Conservation (phyloP, 306 rosid genomes). For the Cicer bijugum region DNA sequence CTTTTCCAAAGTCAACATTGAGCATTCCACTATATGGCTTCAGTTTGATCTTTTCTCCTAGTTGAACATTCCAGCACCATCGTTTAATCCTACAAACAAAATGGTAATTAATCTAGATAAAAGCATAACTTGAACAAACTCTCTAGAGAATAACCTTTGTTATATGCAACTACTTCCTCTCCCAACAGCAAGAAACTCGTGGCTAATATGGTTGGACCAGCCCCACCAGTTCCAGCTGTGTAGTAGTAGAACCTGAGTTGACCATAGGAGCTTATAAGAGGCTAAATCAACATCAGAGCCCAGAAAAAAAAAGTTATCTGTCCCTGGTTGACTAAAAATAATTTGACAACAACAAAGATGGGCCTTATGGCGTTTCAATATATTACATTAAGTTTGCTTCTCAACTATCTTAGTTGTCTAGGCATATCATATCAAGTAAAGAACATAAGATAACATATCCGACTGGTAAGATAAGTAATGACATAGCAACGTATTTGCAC, state of each 20-base stretch:
- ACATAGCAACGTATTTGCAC: background rate
- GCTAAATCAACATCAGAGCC: slow-evolving; percentile 31
- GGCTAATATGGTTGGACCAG: slow-evolving; percentile 91
- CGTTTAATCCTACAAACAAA: slow-evolving; percentile 51
- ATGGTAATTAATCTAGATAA: slow-evolving; percentile 47
- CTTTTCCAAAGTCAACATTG: slow-evolving; percentile 90
- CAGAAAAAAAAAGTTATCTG: background rate
- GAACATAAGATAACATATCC: slow-evolving; percentile 26
- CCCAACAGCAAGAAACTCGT: slow-evolving; percentile 92
- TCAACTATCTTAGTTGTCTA: slow-evolving; percentile 17
- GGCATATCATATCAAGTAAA: slow-evolving; percentile 27
- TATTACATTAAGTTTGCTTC: slow-evolving; percentile 13
- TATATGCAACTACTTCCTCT: slow-evolving; percentile 91
- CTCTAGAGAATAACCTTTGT: slow-evolving; percentile 63
- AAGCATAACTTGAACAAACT: slow-evolving; percentile 31
- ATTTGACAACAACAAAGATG: slow-evolving; percentile 19
- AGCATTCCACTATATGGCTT: slow-evolving; percentile 97
- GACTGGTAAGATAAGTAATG: slow-evolving; percentile 22
- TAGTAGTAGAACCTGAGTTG: slow-evolving; percentile 83
- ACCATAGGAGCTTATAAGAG: slow-evolving; percentile 39
- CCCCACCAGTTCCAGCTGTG: slow-evolving; percentile 98
- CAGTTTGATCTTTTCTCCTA: slow-evolving; percentile 83
- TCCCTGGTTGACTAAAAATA: slow-evolving; percentile 12
- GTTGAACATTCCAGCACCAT: slow-evolving; percentile 57
- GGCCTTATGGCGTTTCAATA: slow-evolving; percentile 11